phyloP scores from a whole-genome alignment of 2,329 filamentous ascomycete genomes.

The Cladophialophora yegresii region DNA sequence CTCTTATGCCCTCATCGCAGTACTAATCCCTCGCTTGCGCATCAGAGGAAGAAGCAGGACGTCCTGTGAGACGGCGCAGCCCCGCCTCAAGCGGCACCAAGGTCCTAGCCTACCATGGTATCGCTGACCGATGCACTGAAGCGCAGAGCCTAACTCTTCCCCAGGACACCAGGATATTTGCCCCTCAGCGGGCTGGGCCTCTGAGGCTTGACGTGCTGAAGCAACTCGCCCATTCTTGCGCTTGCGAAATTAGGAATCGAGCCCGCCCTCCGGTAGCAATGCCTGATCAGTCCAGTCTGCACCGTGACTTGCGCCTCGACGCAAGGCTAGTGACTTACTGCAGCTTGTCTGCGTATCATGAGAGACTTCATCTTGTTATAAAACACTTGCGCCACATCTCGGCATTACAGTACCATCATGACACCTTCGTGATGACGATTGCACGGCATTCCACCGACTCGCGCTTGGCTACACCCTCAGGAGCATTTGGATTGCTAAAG shows the following conservation, averaged over 20 bases:
- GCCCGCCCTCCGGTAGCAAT: not conserved
- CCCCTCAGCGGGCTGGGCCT: not conserved
- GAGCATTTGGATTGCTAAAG: conserved; percentile 15
- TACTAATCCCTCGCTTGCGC: not conserved
- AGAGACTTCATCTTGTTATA: not conserved
- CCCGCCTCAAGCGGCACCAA: not conserved
- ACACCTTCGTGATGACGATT: conserved; percentile 19
- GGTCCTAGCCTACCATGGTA: not conserved
- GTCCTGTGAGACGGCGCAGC: not conserved
- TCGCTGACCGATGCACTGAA: not conserved
- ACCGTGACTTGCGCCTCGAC: not conserved
- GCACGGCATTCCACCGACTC: conserved; percentile 15
- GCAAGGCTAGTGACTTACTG: not conserved
- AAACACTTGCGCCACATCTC: not conserved
- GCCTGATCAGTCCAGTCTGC: not conserved
- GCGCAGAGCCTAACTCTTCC: not conserved
- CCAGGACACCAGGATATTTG: not conserved
- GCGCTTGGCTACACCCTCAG: conserved; percentile 2
- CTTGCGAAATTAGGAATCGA: not conserved
- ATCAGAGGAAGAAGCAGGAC: not conserved
- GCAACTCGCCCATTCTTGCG: not conserved
- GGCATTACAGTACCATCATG: not conserved
- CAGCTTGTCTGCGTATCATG: not conserved
- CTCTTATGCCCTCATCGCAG: not conserved
- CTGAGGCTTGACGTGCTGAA: not conserved